These are phyloP conservation scores for Metschnikowia cubensis DNA, from an alignment of 805 yeast species.

Conservation along the genomic window DNA sequence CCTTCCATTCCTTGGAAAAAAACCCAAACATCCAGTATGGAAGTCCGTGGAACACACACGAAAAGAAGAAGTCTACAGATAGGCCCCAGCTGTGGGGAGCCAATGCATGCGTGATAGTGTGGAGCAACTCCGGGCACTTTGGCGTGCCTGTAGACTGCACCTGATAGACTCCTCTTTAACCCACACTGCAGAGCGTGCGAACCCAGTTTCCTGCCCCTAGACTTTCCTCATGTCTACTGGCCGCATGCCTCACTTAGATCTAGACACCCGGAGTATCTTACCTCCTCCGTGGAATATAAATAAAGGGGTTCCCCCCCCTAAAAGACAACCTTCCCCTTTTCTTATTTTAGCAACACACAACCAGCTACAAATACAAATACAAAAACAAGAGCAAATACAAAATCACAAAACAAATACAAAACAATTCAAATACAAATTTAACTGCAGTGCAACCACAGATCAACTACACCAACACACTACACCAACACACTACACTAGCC, in stretches of 20 bases:
- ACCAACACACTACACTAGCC: too few relatives aligned
- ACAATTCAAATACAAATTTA: too few relatives aligned
- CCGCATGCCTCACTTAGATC: not conserved
- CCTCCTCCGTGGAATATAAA: not conserved
- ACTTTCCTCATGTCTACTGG: not conserved
- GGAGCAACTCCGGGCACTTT: not conserved
- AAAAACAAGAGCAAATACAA: too few relatives aligned
- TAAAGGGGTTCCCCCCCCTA: not conserved
- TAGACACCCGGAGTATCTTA: not conserved
- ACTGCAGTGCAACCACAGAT: too few relatives aligned
- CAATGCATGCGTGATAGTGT: not conserved
- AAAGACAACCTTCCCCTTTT: too few relatives aligned
- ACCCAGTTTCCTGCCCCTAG: not conserved
- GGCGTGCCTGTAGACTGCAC: conserved; percentile 2
- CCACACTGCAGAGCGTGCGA: not conserved
- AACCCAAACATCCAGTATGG: too few relatives aligned
- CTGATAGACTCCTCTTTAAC: not conserved
- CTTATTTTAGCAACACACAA: not conserved
- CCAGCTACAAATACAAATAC: too few relatives aligned
- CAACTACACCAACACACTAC: too few relatives aligned
- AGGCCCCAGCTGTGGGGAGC: not conserved
- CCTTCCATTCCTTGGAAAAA: not conserved
- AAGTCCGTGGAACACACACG: not conserved
- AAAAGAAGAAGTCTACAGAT: not conserved
- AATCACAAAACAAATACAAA: too few relatives aligned